These are phyloP conservation scores for Sapria himalayana DNA, from an alignment of 345 rosid species.

Conservation along the genomic window DNA sequence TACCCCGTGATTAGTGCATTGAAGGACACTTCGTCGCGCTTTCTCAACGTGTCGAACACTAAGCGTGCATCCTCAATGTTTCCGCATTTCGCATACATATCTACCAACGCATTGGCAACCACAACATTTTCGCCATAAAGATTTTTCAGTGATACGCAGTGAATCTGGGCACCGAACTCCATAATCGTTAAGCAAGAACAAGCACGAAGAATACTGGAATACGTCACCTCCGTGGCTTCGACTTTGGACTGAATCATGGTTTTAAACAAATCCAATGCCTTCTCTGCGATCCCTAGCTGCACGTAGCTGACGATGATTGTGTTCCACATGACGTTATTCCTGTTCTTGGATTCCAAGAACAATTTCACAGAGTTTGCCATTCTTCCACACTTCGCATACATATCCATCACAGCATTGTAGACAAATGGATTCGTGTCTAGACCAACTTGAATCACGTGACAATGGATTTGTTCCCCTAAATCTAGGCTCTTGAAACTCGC, in stretches of 20 bases:
- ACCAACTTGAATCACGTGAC: constrained; percentile 34
- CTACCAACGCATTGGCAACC: constrained; percentile 60
- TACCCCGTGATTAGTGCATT: constrained; percentile 69
- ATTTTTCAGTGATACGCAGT: constrained; percentile 36
- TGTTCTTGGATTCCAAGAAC: constrained; percentile 23
- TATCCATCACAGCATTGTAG: constrained; percentile 62
- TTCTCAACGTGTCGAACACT: constrained; percentile 30
- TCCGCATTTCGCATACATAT: constrained; percentile 94
- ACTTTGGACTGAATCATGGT: constrained; percentile 30
- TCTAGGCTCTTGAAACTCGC: constrained; percentile 23
- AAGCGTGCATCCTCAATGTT: constrained; percentile 32
- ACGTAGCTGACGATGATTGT: constrained; percentile 61
- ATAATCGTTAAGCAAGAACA: constrained; percentile 62
- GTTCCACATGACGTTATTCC: constrained; percentile 66
- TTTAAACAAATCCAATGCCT: constrained; percentile 42
- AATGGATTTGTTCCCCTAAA: constrained; percentile 52
- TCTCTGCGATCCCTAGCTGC: constrained; percentile 26
- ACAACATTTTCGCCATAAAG: constrained; percentile 24
- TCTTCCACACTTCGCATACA: constrained; percentile 55
- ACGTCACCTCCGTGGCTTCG: constrained; percentile 57
- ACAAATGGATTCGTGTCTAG: constrained; percentile 33
- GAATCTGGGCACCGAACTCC: constrained; percentile 56
- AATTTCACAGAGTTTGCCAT: constrained; percentile 37
- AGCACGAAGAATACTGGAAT: constrained; percentile 50
- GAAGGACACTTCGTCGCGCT: constrained; percentile 46